phyloP scores from a whole-genome alignment of 768 basidiomycete species.

The Leucocoprinus leucothites region DNA sequence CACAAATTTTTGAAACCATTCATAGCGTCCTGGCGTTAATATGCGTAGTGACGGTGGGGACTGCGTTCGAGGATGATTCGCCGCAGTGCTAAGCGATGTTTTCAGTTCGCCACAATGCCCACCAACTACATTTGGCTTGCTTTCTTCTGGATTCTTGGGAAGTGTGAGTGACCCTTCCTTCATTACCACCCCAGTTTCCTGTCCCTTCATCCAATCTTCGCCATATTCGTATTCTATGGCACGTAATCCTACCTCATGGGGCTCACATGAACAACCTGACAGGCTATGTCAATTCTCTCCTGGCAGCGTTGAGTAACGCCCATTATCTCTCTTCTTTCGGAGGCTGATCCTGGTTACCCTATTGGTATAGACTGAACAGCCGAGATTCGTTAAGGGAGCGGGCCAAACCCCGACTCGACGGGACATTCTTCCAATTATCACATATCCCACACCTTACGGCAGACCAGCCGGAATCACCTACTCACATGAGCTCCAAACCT shows the following conservation, averaged over 20 bases:
- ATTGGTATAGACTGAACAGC: conserved; percentile 39
- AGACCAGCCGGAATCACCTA: conserved; percentile 15
- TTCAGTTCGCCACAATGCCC: conserved; percentile 43
- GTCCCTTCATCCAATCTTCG: neutral
- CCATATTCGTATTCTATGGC: neutral
- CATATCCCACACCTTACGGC: conserved; percentile 22
- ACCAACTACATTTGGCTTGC: conserved; percentile 45
- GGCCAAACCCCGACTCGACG: conserved; percentile 23
- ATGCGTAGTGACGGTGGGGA: conserved; percentile 36
- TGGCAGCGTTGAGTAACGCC: conserved; percentile 43
- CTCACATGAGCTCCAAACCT: conserved; percentile 15
- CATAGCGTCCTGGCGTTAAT: conserved; percentile 38
- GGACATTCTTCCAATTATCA: conserved; percentile 32
- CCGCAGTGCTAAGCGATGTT: neutral
- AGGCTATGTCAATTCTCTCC: conserved; percentile 51
- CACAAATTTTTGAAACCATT: neutral
- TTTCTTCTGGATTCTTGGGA: conserved; percentile 50
- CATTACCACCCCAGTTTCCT: conserved; percentile 6
- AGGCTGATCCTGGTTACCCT: conserved; percentile 5
- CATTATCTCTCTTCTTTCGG: neutral
- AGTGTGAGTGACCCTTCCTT: conserved; percentile 33
- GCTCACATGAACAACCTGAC: conserved; percentile 4
- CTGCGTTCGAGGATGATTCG: conserved; percentile 4
- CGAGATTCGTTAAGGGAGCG: conserved; percentile 43
- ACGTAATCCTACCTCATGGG: conserved; percentile 5